phyloP scores from a whole-genome alignment of 148 eudicot genomes.

The Heliosperma pusillum region DNA sequence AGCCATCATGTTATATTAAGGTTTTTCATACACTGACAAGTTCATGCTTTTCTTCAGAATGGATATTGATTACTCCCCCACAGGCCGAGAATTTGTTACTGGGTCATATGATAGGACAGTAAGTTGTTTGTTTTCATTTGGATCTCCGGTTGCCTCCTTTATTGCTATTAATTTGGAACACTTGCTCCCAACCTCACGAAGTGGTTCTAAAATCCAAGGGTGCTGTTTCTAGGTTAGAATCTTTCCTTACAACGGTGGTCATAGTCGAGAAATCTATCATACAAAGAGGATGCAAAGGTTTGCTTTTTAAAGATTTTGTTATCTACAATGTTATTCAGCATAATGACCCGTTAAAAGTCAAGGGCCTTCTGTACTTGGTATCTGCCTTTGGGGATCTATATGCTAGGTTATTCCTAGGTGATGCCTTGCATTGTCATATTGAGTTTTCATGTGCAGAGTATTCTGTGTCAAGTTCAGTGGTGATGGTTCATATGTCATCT shows the following conservation, averaged over 20 bases:
- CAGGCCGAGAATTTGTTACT: constrained; percentile 97
- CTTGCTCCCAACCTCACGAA: not conserved
- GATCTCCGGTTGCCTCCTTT: not conserved
- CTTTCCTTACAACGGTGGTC: constrained; percentile 83
- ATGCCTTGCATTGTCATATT: not conserved
- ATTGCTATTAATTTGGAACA: not conserved
- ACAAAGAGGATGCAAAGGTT: constrained; percentile 99
- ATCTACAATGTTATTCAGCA: not conserved
- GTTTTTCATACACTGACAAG: not conserved
- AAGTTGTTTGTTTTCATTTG: constrained; percentile 28
- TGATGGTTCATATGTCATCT: constrained; percentile 79
- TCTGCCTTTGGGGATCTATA: not conserved
- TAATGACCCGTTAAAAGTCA: not conserved
- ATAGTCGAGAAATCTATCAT: constrained; percentile 94
- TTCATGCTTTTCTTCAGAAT: constrained; percentile 44
- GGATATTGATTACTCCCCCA: constrained; percentile 98
- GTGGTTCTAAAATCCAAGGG: constrained; percentile 9
- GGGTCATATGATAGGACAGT: constrained; percentile 98
- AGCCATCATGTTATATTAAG: not conserved
- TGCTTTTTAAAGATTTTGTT: not conserved
- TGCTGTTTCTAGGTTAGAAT: constrained; percentile 62
- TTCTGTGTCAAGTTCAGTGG: constrained; percentile 80
- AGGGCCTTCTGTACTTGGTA: not conserved
- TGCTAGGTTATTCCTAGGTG: not conserved
- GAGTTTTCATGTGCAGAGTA: constrained; percentile 29